These are phyloP conservation scores for Psilocybe tampanensis DNA, from an alignment of 768 basidiomycete genomes.

Conservation along the genomic window DNA sequence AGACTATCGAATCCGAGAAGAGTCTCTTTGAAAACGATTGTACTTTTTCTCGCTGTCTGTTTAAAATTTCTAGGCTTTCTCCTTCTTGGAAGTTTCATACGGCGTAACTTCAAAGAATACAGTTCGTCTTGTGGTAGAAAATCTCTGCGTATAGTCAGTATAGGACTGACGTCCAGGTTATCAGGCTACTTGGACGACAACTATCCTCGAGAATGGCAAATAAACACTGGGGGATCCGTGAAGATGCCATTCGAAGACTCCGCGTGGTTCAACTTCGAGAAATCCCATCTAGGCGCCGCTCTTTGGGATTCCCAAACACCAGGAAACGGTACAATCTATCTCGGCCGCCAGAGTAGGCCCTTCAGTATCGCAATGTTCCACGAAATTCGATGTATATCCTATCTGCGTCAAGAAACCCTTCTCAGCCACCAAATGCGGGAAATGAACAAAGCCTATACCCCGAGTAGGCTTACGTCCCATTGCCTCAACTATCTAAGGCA, in stretches of 20 bases:
- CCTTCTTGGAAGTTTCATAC: too few species aligned
- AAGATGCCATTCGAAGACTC: conserved; percentile 9
- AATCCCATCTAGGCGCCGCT: conserved; percentile 26
- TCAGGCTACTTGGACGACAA: conserved; percentile 13
- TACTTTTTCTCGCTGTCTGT: too few species aligned
- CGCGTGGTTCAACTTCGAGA: conserved; percentile 25
- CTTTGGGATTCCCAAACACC: conserved; percentile 33
- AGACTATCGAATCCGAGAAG: too few species aligned
- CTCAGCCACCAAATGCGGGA: conserved; percentile 1
- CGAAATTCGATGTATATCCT: conserved; percentile 37
- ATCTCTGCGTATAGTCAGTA: too few species aligned
- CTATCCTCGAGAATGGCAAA: conserved; percentile 15
- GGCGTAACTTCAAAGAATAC: too few species aligned
- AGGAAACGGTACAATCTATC: conserved; percentile 11
- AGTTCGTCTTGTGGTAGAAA: too few species aligned
- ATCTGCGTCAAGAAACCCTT: conserved; percentile 16
- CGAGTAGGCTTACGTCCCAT: conserved; percentile 25
- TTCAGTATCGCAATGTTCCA: conserved; percentile 42
- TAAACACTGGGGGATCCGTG: neutral
- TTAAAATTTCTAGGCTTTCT: too few species aligned
- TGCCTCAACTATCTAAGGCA: conserved; percentile 44
- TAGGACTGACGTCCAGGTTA: too few species aligned
- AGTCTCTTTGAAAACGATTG: too few species aligned
- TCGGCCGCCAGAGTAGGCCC: conserved; percentile 29
- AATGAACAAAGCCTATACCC: neutral